Percentiles rank a stretch among this genome's conserved stretches.
Conservation (phyloP, 768 basidiomycete genomes). For the Agaricus blazei region DNA sequence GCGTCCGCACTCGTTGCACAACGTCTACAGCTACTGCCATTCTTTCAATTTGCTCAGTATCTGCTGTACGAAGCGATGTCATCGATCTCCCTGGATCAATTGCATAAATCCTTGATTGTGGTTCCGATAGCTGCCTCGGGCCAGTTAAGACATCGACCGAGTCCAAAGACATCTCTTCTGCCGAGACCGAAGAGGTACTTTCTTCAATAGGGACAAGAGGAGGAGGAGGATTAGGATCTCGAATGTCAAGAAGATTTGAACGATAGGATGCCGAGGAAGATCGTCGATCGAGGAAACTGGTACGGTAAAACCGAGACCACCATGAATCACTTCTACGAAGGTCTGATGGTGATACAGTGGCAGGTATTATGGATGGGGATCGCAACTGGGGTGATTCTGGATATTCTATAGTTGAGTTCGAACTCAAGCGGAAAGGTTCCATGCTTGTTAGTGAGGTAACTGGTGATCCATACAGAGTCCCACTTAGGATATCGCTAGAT, state of each 20-base stretch:
- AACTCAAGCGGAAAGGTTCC: constrained; percentile 21
- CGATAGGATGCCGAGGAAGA: constrained; percentile 27
- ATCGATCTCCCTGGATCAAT: constrained; percentile 39
- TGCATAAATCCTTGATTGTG: neutral
- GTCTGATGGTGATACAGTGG: constrained; percentile 28
- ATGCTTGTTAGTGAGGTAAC: constrained; percentile 25
- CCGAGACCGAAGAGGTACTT: constrained; percentile 28
- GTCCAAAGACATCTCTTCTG: constrained; percentile 13
- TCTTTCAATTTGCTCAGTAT: constrained; percentile 63
- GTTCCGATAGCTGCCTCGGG: neutral
- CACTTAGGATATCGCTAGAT: constrained; percentile 22
- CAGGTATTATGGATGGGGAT: neutral
- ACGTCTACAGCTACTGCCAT: constrained; percentile 69
- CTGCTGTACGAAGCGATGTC: constrained; percentile 58
- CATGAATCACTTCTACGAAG: constrained; percentile 68
- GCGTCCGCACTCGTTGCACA: constrained; percentile 44
- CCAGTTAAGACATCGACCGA: constrained; percentile 14
- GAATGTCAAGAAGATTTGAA: constrained; percentile 44
- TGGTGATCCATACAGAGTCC: constrained; percentile 18
- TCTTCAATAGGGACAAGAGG: constrained; percentile 57
- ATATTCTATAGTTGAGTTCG: constrained; percentile 35
- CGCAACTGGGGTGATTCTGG: constrained; percentile 21
- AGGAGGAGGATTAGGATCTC: constrained; percentile 79
- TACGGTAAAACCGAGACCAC: constrained; percentile 72
- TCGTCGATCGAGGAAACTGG: constrained; percentile 61